phyloP scores from a whole-genome alignment of 305 asterid species.

The Fraxinus velutina region DNA sequence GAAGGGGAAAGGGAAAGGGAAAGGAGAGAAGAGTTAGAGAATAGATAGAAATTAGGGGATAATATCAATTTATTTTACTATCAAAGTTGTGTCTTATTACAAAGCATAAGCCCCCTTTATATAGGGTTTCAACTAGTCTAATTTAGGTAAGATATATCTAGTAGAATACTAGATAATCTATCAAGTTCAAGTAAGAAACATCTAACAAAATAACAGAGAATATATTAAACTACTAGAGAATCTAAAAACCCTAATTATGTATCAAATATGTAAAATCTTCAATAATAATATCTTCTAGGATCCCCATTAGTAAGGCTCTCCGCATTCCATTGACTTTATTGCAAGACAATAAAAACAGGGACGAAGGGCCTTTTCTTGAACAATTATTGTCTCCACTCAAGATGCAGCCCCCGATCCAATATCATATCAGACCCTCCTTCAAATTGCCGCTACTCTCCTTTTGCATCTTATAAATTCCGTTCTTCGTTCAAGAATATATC shows the following conservation, averaged over 20 bases:
- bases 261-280: background rate
- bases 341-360: background rate
- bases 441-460: background rate
- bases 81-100: background rate
- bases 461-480: background rate
- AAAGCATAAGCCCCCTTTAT: background rate
- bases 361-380: background rate
- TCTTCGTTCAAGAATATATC: background rate
- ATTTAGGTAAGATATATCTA: background rate
- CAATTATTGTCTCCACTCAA: background rate
- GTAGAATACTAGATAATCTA: background rate
- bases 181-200: background rate
- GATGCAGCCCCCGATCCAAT: background rate
- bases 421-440: background rate
- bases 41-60: background rate
- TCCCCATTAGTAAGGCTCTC: background rate
- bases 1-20: too few relatives aligned
- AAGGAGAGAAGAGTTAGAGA: background rate
- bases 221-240: background rate
- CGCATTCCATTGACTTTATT: background rate
- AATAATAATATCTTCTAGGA: background rate
- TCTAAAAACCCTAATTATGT: background rate
- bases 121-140: background rate
- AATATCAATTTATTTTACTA: too few relatives aligned
- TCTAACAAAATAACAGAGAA: background rate